Percentiles rank a stretch among this genome's conserved stretches.
Conservation (phyloP, 805 yeast genomes). For the Candida tibetensis region DNA sequence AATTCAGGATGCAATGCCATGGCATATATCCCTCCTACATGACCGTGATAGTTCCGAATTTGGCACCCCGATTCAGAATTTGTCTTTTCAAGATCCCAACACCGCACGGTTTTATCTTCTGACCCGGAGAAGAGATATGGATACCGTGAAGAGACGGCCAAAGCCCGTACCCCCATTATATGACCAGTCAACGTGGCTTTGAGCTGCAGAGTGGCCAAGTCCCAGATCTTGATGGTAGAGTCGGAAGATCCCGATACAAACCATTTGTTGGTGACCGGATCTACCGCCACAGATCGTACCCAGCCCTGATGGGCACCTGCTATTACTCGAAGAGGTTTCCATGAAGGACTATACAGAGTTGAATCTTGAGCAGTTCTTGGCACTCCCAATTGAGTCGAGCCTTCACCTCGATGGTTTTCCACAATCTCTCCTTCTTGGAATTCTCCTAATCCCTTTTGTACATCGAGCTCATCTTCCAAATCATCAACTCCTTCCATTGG, state of each 20-base stretch:
- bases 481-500: background rate
- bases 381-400: background rate
- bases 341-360: conserved; percentile 19
- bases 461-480: background rate
- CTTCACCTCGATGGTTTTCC: conserved; percentile 2
- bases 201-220: conserved; percentile 65
- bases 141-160: conserved; percentile 68
- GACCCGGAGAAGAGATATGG: conserved; percentile 91
- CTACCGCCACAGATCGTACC: conserved; percentile 79
- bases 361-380: conserved; percentile 1
- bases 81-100: conserved; percentile 94
- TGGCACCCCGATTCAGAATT: conserved; percentile 49
- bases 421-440: background rate
- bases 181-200: conserved; percentile 86
- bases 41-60: conserved; percentile 90
- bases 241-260: conserved; percentile 92
- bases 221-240: conserved; percentile 89
- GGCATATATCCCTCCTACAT: conserved; percentile 82
- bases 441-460: background rate
- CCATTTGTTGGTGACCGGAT: conserved; percentile 80
- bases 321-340: conserved; percentile 72
- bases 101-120: conserved; percentile 87
- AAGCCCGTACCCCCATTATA: conserved; percentile 79
- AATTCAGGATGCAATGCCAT: conserved; percentile 84
- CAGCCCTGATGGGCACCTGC: conserved; percentile 89